These are phyloP conservation scores for Meyerozyma smithsonii DNA, from an alignment of 1,139 yeast genomes.

Conservation along the genomic window DNA sequence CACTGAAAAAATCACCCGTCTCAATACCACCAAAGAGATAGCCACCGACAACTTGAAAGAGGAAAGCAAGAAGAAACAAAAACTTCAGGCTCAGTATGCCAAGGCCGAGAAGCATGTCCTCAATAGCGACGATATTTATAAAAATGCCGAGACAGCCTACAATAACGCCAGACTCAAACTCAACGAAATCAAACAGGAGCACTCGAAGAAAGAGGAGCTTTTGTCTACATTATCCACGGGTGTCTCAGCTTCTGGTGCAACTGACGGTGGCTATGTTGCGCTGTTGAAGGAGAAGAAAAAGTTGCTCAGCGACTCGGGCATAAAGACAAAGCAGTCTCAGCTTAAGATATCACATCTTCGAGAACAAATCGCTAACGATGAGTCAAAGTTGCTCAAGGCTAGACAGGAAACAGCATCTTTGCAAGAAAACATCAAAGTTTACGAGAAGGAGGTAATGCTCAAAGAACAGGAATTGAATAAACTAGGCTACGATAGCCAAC, in stretches of 20 bases:
- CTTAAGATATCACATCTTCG: slow-evolving; percentile 56
- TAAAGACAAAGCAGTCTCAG: slow-evolving; percentile 55
- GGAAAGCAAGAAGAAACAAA: slow-evolving; percentile 24
- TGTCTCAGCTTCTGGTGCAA: slow-evolving; percentile 73
- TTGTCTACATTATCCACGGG: slow-evolving; percentile 86
- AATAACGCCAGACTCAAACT: slow-evolving; percentile 40
- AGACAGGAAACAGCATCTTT: slow-evolving; percentile 45
- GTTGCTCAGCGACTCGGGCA: slow-evolving; percentile 49
- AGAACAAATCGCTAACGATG: slow-evolving; percentile 48
- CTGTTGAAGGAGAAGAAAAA: slow-evolving; percentile 68
- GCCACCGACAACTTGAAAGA: slow-evolving; percentile 50
- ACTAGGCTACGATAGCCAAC: slow-evolving; percentile 58
- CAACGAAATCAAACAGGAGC: slow-evolving; percentile 42
- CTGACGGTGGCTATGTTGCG: slow-evolving; percentile 75
- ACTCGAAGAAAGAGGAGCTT: slow-evolving; percentile 68
- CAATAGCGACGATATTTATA: slow-evolving; percentile 23
- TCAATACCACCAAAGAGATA: slow-evolving; percentile 59
- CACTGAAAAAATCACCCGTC: slow-evolving; percentile 64
- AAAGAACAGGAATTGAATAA: slow-evolving; percentile 41
- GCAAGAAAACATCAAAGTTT: slow-evolving; percentile 37
- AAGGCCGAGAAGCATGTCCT: slow-evolving; percentile 19
- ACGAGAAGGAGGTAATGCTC: slow-evolving; percentile 32
- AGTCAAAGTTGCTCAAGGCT: slow-evolving; percentile 53
- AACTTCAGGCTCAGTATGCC: slow-evolving; percentile 16
- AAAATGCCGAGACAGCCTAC: slow-evolving; percentile 32